Evolutionary conservation across 495 filamentous ascomycete genomes (phyloP).

Genomic region (Hypoxylon cercidicola): DNA sequence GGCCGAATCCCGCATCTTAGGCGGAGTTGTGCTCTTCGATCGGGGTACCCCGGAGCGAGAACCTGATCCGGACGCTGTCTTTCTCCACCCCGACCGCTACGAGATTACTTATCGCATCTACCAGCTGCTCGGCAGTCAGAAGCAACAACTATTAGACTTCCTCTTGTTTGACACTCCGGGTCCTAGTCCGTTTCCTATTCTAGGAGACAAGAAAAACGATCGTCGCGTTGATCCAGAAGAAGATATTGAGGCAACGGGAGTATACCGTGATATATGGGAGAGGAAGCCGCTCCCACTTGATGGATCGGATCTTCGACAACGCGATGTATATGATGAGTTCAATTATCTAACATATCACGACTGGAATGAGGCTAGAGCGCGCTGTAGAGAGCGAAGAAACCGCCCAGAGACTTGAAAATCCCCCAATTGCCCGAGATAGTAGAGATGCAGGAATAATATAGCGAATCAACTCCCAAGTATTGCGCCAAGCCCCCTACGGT

Average conservation of each 20-base stretch:
- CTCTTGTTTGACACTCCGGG: not conserved
- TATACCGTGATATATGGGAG: constrained; percentile 12
- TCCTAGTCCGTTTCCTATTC: constrained; percentile 31
- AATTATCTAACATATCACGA: too few species aligned
- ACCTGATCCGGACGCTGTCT: constrained; percentile 20
- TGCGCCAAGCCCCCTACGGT: too few species aligned
- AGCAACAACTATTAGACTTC: constrained; percentile 36
- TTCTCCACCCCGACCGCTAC: constrained; percentile 30
- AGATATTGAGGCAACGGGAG: not conserved
- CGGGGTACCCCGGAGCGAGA: constrained; percentile 20
- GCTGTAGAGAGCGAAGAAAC: too few species aligned
- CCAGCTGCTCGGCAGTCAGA: constrained; percentile 39
- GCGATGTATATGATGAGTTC: too few species aligned
- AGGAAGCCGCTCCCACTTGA: constrained; percentile 6
- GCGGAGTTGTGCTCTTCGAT: constrained; percentile 50
- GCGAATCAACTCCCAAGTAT: too few species aligned
- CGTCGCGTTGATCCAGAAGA: constrained; percentile 30
- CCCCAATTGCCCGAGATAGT: too few species aligned
- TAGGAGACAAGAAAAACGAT: constrained; percentile 27
- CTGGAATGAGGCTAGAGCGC: too few species aligned
- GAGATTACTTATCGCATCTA: constrained; percentile 28
- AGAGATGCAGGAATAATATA: too few species aligned
- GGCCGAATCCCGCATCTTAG: constrained; percentile 46
- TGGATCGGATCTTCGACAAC: too few species aligned
- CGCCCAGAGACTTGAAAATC: too few species aligned